phyloP scores from a whole-genome alignment of 495 filamentous ascomycete species.

The Aspergillus sclerotioniger region DNA sequence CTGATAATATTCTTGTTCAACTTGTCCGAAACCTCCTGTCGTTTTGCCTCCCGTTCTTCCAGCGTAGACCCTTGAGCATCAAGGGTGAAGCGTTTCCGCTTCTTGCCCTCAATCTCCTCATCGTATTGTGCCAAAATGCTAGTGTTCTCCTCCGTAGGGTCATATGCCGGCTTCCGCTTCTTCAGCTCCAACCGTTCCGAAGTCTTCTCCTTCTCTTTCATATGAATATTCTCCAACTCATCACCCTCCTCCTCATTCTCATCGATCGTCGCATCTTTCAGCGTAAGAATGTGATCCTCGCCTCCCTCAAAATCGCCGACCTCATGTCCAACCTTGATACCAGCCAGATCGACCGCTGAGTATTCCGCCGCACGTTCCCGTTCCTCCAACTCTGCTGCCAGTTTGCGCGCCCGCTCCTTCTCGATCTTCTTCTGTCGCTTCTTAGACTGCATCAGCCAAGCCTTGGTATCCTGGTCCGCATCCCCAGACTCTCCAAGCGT shows the following conservation, averaged over 20 bases:
- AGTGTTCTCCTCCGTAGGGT: conserved; percentile 68
- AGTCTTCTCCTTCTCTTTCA: conserved; percentile 75
- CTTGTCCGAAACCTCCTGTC: conserved; percentile 54
- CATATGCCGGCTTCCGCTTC: conserved; percentile 88
- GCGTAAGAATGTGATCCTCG: conserved; percentile 80
- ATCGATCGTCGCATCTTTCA: conserved; percentile 85
- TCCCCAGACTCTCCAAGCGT: conserved; percentile 70
- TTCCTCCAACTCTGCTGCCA: conserved; percentile 72
- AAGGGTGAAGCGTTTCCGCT: conserved; percentile 82
- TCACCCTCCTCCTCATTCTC: conserved; percentile 88
- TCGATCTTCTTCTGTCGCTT: conserved; percentile 88
- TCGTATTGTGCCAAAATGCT: conserved; percentile 85
- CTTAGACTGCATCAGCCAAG: conserved; percentile 83
- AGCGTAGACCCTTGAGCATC: conserved; percentile 68
- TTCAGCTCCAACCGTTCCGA: conserved; percentile 78
- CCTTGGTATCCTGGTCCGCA: conserved; percentile 63
- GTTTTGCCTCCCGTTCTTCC: conserved; percentile 61
- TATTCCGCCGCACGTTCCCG: conserved; percentile 59
- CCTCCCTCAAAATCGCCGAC: conserved; percentile 68
- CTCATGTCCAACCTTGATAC: conserved; percentile 89
- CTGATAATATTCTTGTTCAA: conserved; percentile 69
- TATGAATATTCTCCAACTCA: conserved; percentile 79
- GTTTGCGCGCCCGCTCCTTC: conserved; percentile 66
- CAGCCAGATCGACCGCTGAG: conserved; percentile 78
- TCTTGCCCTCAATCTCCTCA: conserved; percentile 91